These are phyloP conservation scores for Globisporangium paroecandrum DNA, from an alignment of 352 stramenopile species.

Conservation along the genomic window DNA sequence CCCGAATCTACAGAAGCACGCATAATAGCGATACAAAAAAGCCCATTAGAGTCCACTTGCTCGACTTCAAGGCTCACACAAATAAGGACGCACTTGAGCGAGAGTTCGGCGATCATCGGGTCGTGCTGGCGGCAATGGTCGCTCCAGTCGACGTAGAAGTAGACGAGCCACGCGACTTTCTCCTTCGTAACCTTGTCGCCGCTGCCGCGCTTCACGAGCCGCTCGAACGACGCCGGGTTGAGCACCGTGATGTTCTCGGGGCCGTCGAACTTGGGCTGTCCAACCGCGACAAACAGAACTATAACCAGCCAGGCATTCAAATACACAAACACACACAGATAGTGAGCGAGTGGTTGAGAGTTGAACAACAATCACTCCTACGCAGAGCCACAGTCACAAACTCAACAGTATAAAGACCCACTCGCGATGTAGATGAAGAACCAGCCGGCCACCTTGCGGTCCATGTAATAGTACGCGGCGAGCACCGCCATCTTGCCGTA, in stretches of 20 bases:
- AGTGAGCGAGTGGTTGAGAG: not conserved
- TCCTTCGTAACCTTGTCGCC: slow-evolving; percentile 24
- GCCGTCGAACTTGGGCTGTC: slow-evolving; percentile 59
- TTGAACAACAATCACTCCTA: too few relatives aligned
- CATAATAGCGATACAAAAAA: not conserved
- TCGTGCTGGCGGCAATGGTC: slow-evolving; percentile 72
- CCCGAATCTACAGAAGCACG: slow-evolving; percentile 28
- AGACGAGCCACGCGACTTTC: slow-evolving; percentile 62
- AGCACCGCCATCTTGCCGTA: slow-evolving; percentile 65
- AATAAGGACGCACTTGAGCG: slow-evolving; percentile 34
- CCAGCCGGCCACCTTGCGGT: slow-evolving; percentile 59
- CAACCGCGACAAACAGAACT: slow-evolving; percentile 59
- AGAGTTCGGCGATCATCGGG: slow-evolving; percentile 68
- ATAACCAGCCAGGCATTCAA: slow-evolving; percentile 9
- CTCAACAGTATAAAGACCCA: slow-evolving; percentile 14
- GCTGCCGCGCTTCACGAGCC: slow-evolving; percentile 35
- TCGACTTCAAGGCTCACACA: not conserved
- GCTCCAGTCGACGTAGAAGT: slow-evolving; percentile 73
- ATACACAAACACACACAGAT: not conserved
- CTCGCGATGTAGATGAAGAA: slow-evolving; percentile 56
- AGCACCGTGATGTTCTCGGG: slow-evolving; percentile 49
- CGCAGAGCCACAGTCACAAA: not conserved
- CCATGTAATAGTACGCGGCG: slow-evolving; percentile 63
- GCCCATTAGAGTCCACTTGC: not conserved
- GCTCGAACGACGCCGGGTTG: slow-evolving; percentile 45